Evolutionary conservation across 345 rosid genomes (phyloP).

Genomic region (Hypericum androsaemum): DNA sequence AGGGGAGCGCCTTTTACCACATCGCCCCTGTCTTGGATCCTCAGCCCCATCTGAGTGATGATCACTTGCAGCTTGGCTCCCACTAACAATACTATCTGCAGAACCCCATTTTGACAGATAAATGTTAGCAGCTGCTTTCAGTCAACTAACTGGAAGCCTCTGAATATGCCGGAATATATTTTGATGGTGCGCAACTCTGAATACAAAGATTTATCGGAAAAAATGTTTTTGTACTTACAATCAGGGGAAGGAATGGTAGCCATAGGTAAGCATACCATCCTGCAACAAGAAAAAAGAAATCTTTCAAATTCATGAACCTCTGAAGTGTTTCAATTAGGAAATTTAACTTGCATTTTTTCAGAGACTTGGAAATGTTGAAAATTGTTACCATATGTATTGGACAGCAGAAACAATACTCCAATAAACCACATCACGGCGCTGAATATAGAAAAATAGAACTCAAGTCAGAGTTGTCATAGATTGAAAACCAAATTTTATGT

Average conservation of each 20-base stretch:
- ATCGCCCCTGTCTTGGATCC: conserved; percentile 70
- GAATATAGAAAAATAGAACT: conserved; percentile 22
- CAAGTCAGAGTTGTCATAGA: background rate
- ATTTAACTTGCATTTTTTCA: no score
- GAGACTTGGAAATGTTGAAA: background rate
- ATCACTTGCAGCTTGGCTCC: conserved; percentile 83
- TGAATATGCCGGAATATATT: no score
- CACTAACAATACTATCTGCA: conserved; percentile 58
- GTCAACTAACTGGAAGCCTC: background rate
- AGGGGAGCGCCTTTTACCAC: conserved; percentile 90
- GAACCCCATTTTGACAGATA: background rate
- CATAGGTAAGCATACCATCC: conserved; percentile 64
- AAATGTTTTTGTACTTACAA: conserved; percentile 51
- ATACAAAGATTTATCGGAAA: background rate
- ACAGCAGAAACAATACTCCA: conserved; percentile 55
- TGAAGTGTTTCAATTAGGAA: background rate
- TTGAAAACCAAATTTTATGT: no score
- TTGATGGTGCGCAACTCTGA: background rate
- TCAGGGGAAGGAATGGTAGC: conserved; percentile 72
- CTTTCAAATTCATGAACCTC: background rate
- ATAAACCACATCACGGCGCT: conserved; percentile 73
- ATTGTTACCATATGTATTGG: conserved; percentile 66
- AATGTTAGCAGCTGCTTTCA: background rate
- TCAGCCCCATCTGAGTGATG: conserved; percentile 71
- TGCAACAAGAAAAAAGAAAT: conserved; percentile 17